Base-by-base conservation (phyloP, 2,329 filamentous ascomycete genomes). In the Lojkania enalia region DNA sequence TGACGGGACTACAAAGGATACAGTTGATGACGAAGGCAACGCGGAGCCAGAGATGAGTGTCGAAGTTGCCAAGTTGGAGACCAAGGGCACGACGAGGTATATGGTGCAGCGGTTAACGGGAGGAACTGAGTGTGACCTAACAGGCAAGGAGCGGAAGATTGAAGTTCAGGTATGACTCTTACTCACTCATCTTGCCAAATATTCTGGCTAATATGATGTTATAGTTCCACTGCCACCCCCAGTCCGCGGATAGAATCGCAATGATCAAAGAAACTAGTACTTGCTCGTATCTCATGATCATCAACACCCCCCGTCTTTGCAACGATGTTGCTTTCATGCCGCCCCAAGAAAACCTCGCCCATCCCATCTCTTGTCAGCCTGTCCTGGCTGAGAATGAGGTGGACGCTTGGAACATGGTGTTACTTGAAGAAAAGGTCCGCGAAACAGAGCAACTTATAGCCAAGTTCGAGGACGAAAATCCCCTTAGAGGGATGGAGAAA, bases 251-350 rank as follows among this genome's bases (percentile, higher is more conserved):
- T 66, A 83, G 86, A 36, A 96, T 96, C 58, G 86, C 86, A 32
- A 90, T 89, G 83, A 95, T 96, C 71, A 96, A 96, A 69, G 91
- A 96, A 67, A 83, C 92, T 1, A 87, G 86, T 2, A 96, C 90
- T 9, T 96, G 91, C 72, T 84, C 89, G 11, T 96, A 96, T 65
- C 77, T 96, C 42, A 96, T 96, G 90, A 83, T 95, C 21, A 82
- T 96, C 51, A 87, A 95, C 65, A 96, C 91, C 0, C 89, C 90
- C 0, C 84, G 90, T 1, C 81, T 96, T 11, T 96, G 91, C 73
- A 83, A 86, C 63, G 91, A 96, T 56, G 82, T 89, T 7, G 90
- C 90, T 7, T 96, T 96, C 67, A 75, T 87, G 42, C 90, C 91
- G 0, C 88, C 90, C 0, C 83, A 87, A 57, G 85, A 89, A 50